These are phyloP conservation scores for Huntiella decipiens DNA, from an alignment of 2,329 filamentous ascomycete species.

Conservation along the genomic window DNA sequence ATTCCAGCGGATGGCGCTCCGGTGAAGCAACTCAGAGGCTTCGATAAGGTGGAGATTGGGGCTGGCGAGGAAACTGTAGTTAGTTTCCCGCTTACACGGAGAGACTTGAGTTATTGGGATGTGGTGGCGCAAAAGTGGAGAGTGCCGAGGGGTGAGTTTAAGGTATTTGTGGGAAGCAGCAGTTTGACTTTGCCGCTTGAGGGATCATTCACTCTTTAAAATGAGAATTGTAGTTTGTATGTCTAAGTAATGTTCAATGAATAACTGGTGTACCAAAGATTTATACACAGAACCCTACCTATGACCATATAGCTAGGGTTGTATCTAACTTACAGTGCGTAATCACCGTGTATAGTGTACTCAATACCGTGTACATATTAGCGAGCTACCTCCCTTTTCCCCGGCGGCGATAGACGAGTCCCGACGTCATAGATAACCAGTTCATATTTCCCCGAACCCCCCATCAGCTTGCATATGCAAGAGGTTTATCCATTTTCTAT, in stretches of 20 bases:
- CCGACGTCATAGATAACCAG: no score
- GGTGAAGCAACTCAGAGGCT: slow-evolving; percentile 42
- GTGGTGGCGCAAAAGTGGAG: slow-evolving; percentile 40
- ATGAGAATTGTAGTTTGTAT: no score
- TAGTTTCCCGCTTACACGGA: slow-evolving; percentile 35
- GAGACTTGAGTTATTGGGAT: slow-evolving; percentile 51
- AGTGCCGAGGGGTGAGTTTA: slow-evolving; percentile 26
- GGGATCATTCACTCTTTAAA: slow-evolving; percentile 20
- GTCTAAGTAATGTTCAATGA: no score
- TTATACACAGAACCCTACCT: neutral
- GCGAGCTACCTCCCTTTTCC: no score
- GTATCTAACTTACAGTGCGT: no score
- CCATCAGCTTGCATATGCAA: no score
- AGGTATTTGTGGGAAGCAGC: slow-evolving; percentile 27
- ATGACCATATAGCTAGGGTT: neutral
- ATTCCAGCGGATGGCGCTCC: slow-evolving; percentile 26
- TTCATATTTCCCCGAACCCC: no score
- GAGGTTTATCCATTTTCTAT: no score
- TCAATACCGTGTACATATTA: no score
- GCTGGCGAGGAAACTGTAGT: slow-evolving; percentile 26
- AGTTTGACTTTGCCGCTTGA: slow-evolving; percentile 26
- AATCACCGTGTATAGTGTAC: no score
- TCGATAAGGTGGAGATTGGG: slow-evolving; percentile 38
- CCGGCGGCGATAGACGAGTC: no score
- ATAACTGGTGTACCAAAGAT: no score